These are phyloP conservation scores for Coemansia sp. DNA, from an alignment of 192 early-diverging fungal species.

Conservation along the genomic window DNA sequence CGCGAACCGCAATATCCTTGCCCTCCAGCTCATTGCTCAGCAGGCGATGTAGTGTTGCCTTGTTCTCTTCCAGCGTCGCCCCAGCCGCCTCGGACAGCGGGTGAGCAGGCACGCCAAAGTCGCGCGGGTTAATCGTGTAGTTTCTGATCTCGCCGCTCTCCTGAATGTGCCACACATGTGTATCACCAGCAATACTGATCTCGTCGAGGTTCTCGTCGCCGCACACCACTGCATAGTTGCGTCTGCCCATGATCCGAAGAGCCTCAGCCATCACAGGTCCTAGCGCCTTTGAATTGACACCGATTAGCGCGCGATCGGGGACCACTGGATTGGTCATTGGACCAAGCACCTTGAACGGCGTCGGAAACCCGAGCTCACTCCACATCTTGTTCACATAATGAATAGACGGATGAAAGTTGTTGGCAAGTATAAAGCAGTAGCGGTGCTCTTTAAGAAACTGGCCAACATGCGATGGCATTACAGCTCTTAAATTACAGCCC, in stretches of 20 bases:
- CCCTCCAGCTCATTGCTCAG: conserved; percentile 64
- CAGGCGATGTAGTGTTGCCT: conserved; percentile 65
- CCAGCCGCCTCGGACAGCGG: conserved; percentile 64
- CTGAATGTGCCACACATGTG: conserved; percentile 84
- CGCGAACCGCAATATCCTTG: conserved; percentile 65
- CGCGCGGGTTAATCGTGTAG: conserved; percentile 69
- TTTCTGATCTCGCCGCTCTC: conserved; percentile 60
- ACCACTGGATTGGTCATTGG: conserved; percentile 87
- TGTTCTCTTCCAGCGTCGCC: conserved; percentile 75
- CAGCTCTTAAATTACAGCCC: conserved; percentile 67
- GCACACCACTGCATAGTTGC: conserved; percentile 86
- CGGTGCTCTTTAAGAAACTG: conserved; percentile 60
- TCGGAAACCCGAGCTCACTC: conserved; percentile 87
- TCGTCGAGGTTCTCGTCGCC: conserved; percentile 92
- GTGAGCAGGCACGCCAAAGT: conserved; percentile 84
- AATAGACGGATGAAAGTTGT: conserved; percentile 91
- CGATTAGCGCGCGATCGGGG: conserved; percentile 78
- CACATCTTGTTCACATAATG: conserved; percentile 69
- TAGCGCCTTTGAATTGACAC: conserved; percentile 79
- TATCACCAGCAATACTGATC: conserved; percentile 84
- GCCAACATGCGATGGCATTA: conserved; percentile 67
- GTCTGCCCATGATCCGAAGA: conserved; percentile 72
- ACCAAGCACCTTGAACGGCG: conserved; percentile 93
- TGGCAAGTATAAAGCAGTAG: conserved; percentile 94
- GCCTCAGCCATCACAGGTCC: conserved; percentile 83